Evolutionary conservation across 2,329 filamentous ascomycete species (phyloP), one percentile per base, ranked within the genome.

Genomic region (Penicillium frequentans): DNA sequence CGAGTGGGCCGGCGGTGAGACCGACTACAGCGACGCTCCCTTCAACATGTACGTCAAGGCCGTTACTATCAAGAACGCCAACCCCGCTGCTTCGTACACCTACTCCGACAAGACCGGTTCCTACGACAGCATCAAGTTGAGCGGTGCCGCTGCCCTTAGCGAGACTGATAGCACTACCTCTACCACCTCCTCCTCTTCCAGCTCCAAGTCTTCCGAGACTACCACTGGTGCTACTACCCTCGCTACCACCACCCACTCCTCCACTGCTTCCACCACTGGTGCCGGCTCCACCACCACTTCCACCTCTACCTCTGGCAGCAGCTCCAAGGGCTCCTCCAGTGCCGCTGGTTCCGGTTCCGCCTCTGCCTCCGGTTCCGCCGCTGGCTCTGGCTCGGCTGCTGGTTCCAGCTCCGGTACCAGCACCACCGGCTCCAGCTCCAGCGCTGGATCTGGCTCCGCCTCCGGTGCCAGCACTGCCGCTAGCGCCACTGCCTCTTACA

Each of bases 31-130:
- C 49, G 68, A 83, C 26, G 87, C 79, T 0, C 90, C 90, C 0
- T 93, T 84, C 77, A 86, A 81, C 65, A 93, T 93, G 90, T 86
- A 84, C 58, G 82, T 93, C 62, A 84, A 90, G 79, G 84, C 81
- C 29, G 75, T 85, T 33, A 77, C 79, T 29, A 79, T 83, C 52
- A 67, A 75, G 60, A 85, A 83, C 75, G 84, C 83, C 68, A 83
- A 79, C 49, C 84, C 86, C 1, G 80, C 77, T 47, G 84, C 84
- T 64, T 83, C 85, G 64, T 93, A 92, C 70, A 74, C 81, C 46
- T 92, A 85, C 65, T 79, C 79, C 26, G 88, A 90, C 68, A 76
- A 77, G 39, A 78, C 81, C 1, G 89, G 89, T 51, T 77, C 75
- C 52, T 89, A 80, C 78, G 66, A 87, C 66, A 89, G 86, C 75